phyloP scores from a whole-genome alignment of 192 early-diverging fungal genomes.

The Thamnidium elegans region DNA sequence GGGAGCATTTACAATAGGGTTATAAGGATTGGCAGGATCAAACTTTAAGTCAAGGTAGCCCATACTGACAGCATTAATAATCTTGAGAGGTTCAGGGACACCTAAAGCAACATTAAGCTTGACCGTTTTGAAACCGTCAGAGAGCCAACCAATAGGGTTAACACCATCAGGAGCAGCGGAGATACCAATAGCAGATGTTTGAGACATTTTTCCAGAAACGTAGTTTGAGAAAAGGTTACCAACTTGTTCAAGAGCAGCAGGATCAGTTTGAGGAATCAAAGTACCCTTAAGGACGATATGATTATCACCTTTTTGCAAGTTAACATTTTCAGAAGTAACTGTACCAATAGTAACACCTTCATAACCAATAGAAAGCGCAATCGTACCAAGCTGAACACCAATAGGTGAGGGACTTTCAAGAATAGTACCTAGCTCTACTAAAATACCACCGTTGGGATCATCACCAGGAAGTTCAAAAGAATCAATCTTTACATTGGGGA shows the following conservation, averaged over 20 bases:
- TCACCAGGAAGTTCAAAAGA: slow-evolving; percentile 50
- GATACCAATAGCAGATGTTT: slow-evolving; percentile 45
- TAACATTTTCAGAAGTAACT: slow-evolving; percentile 40
- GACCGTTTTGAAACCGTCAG: slow-evolving; percentile 47
- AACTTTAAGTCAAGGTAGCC: slow-evolving; percentile 54
- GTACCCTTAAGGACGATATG: slow-evolving; percentile 47
- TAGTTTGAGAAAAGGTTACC: slow-evolving; percentile 49
- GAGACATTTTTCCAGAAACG: slow-evolving; percentile 42
- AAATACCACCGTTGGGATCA: slow-evolving; percentile 52
- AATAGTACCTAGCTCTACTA: slow-evolving; percentile 46
- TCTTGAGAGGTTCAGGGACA: slow-evolving; percentile 34
- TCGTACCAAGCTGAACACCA: slow-evolving; percentile 51
- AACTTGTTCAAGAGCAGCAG: slow-evolving; percentile 39
- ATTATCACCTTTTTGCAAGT: slow-evolving; percentile 34
- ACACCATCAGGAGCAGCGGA: slow-evolving; percentile 47
- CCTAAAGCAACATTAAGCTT: slow-evolving; percentile 46
- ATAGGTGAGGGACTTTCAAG: slow-evolving; percentile 52
- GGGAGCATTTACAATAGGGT: slow-evolving; percentile 42
- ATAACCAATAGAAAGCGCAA: slow-evolving; percentile 47
- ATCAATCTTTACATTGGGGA: slow-evolving; percentile 46
- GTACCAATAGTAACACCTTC: slow-evolving; percentile 43
- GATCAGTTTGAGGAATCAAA: slow-evolving; percentile 36
- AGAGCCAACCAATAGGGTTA: slow-evolving; percentile 46
- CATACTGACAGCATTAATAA: slow-evolving; percentile 50
- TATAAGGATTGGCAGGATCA: slow-evolving; percentile 42